These are phyloP conservation scores for Geosiphon pyriformis DNA, from an alignment of 192 early-diverging fungal genomes.

Conservation along the genomic window DNA sequence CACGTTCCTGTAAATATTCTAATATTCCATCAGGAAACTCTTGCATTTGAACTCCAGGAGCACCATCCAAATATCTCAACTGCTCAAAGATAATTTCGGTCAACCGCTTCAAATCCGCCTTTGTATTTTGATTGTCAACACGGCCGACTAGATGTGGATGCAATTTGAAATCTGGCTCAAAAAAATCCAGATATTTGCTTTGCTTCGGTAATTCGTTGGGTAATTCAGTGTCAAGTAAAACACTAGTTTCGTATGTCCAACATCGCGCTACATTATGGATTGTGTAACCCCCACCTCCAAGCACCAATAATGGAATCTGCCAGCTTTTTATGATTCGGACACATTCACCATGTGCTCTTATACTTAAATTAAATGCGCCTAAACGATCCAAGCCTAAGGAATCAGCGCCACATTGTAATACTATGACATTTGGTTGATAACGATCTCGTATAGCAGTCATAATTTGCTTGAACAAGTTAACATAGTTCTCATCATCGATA, in stretches of 20 bases:
- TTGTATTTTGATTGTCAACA: conserved; percentile 86
- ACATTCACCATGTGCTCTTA: conserved; percentile 70
- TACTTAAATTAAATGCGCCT: conserved; percentile 50
- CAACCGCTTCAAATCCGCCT: conserved; percentile 74
- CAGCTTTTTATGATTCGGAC: conserved; percentile 77
- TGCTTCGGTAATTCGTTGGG: conserved; percentile 67
- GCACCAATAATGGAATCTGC: conserved; percentile 69
- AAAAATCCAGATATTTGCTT: conserved; percentile 76
- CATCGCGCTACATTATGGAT: conserved; percentile 85
- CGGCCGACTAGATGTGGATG: conserved; percentile 78
- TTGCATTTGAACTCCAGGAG: conserved; percentile 96
- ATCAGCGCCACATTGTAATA: conserved; percentile 85
- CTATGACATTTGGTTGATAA: conserved; percentile 79
- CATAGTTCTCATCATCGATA: conserved; percentile 81
- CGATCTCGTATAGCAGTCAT: conserved; percentile 63
- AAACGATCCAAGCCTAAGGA: conserved; percentile 51
- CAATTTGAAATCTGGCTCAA: conserved; percentile 83
- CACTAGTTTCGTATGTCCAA: conserved; percentile 91
- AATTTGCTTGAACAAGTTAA: conserved; percentile 68
- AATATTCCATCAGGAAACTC: conserved; percentile 67
- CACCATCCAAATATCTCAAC: conserved; percentile 76
- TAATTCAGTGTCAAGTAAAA: conserved; percentile 71
- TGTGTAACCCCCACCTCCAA: conserved; percentile 93
- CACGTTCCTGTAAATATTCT: conserved; percentile 48
- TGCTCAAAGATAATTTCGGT: conserved; percentile 74